Evolutionary conservation across 768 basidiomycete species (phyloP).

Genomic region (Tricholoma matsutake): DNA sequence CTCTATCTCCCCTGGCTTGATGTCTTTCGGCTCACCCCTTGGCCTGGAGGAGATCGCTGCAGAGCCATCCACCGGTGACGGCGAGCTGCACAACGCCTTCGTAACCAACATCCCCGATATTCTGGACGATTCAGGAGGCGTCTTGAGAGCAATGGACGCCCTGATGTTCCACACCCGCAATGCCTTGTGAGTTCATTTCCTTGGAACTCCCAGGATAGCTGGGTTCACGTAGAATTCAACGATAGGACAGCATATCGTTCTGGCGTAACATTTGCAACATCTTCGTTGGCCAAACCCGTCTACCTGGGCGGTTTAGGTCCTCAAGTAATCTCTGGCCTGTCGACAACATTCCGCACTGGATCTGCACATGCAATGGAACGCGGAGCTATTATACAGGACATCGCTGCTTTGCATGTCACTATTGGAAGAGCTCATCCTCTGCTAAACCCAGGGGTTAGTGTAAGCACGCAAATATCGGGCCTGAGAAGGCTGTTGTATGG

Average conservation of each 20-base stretch:
- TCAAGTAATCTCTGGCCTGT: constrained; percentile 58
- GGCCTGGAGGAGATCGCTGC: constrained; percentile 73
- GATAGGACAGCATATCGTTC: constrained; percentile 59
- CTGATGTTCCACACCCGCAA: constrained; percentile 70
- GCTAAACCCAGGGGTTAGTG: constrained; percentile 39
- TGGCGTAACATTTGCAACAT: constrained; percentile 64
- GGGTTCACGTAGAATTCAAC: not conserved
- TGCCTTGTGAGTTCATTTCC: constrained; percentile 53
- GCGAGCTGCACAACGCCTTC: constrained; percentile 58
- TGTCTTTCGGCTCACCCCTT: constrained; percentile 63
- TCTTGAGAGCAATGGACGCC: constrained; percentile 67
- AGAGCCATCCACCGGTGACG: constrained; percentile 69
- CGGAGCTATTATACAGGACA: constrained; percentile 58
- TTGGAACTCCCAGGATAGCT: not conserved
- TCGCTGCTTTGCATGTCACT: constrained; percentile 60
- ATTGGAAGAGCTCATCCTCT: constrained; percentile 42
- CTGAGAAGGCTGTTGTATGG: constrained; percentile 60
- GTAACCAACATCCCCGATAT: constrained; percentile 36
- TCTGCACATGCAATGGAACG: constrained; percentile 54
- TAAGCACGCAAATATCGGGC: constrained; percentile 64
- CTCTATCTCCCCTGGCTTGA: constrained; percentile 60
- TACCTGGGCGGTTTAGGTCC: constrained; percentile 32
- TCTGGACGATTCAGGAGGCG: constrained; percentile 48
- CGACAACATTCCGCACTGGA: constrained; percentile 58
- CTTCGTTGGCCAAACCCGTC: constrained; percentile 42